These are phyloP conservation scores for Vachellia pachyceras DNA, from an alignment of 306 rosid species.

Conservation along the genomic window DNA sequence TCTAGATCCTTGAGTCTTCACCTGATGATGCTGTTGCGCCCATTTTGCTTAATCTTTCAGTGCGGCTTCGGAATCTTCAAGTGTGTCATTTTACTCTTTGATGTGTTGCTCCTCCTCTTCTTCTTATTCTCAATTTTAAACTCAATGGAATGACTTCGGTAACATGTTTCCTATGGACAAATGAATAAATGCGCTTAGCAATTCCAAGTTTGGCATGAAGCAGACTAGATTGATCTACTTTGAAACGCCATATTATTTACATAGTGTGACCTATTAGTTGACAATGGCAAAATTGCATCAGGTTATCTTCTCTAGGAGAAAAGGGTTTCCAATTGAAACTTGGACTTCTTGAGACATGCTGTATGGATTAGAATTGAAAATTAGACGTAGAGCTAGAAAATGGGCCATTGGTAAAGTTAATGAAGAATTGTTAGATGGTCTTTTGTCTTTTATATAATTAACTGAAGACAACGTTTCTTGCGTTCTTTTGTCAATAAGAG, in stretches of 20 bases:
- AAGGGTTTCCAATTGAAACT: not conserved
- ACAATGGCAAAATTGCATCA: not conserved
- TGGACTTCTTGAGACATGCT: not conserved
- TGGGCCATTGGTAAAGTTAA: not conserved
- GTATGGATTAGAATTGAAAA: not conserved
- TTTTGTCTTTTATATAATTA: not conserved
- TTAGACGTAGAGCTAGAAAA: not conserved
- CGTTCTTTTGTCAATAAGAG: not conserved
- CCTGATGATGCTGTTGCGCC: conserved; percentile 89
- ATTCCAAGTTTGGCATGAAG: conserved; percentile 5
- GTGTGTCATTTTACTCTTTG: conserved; percentile 47
- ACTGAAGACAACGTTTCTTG: not conserved
- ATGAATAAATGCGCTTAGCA: conserved; percentile 12
- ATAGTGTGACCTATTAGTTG: conserved; percentile 9
- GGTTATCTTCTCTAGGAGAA: not conserved
- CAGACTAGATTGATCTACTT: conserved; percentile 23
- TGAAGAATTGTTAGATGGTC: not conserved
- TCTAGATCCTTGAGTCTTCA: conserved; percentile 83
- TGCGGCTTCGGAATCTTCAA: conserved; percentile 91
- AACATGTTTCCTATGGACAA: conserved; percentile 16
- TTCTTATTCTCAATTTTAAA: conserved; percentile 6
- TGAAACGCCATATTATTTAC: not conserved
- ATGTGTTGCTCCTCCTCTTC: not conserved
- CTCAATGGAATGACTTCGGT: conserved; percentile 11
- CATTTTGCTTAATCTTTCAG: conserved; percentile 78